Base-by-base conservation (phyloP, 306 rosid genomes). In the Medicago arabica region DNA sequence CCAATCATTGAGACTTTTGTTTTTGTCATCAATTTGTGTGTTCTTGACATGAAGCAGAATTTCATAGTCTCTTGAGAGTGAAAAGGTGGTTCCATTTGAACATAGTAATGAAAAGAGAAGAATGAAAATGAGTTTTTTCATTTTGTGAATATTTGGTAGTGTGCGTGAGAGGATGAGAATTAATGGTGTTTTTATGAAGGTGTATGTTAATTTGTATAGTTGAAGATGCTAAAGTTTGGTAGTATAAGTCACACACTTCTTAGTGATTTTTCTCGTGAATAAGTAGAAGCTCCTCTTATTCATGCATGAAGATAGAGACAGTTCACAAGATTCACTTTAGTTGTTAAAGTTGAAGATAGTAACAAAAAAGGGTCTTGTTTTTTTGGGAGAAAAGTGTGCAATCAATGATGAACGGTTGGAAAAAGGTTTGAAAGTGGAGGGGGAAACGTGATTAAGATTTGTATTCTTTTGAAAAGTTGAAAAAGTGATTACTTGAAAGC, bases 1-100 rank as follows among this genome's bases (percentile, higher is more conserved):
- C 97, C 96, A 95, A 16, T 80, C 62, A 6, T 75, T 36, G 41
- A 92, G 95, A 55, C 41, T 73, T 7, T 80, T 82, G 49, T 85
- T 74, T 7, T 90, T 83, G 51, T 92, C 97, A 21, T 83, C 60
- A 7, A 95, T 82, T 23, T 78, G 77, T 2, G 82, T 66, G 67
- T 68, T 77, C 80, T 92, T 95, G 23, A 92, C 93, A 36, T 78
- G 80, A 5, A 89, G 76, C 23, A 95, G 71, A 81, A 88, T 84
- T 55, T 83, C 85, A 15, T 69, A 19, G 64, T 92, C 91, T 41
- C 78, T 76, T 8, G 69, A 10, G 0, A 81, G 83, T 36, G 87
- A 78, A 2, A 69, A 8, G 25, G 34, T 9, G 8, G 68, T 15
- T 44, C 62, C 18, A 36, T 40, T 72, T 8, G 63, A 62, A 3